A percentile compares a stretch with the other conserved stretches of the same genome.
These are phyloP conservation scores for Mariannaea elegans DNA, from an alignment of 2,329 filamentous ascomycete genomes.

Conservation along the genomic window DNA sequence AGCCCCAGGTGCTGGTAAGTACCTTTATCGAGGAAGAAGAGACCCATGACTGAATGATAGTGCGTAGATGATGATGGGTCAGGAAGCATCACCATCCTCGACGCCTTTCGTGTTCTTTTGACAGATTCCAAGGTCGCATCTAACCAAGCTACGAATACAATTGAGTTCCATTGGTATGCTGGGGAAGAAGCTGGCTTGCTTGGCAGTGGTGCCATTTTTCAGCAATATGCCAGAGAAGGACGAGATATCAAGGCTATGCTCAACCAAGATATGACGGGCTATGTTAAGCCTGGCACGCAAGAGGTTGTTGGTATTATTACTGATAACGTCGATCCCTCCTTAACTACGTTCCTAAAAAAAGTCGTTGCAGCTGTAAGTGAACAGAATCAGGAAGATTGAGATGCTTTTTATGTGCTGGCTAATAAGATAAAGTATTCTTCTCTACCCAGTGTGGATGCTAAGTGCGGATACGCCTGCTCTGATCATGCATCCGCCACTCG, in stretches of 20 bases:
- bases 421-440: constrained; percentile 41
- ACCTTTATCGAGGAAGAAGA: no score
- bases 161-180: constrained; percentile 90
- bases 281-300: constrained; percentile 42
- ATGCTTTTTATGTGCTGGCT: background rate
- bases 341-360: constrained; percentile 50
- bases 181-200: constrained; percentile 84
- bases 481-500: constrained; percentile 71
- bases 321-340: constrained; percentile 48
- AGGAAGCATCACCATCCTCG: constrained; percentile 72
- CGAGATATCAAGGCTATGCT: constrained; percentile 52
- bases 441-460: constrained; percentile 55
- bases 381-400: no score
- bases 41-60: no score
- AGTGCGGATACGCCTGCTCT: constrained; percentile 69
- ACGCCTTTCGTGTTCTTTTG: constrained; percentile 77
- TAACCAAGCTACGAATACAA: constrained; percentile 72
- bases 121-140: constrained; percentile 68
- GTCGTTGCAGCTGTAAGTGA: constrained; percentile 43
- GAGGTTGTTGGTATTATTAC: constrained; percentile 49
- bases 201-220: constrained; percentile 68
- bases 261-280: constrained; percentile 57
- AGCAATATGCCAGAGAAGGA: constrained; percentile 45
- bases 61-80: constrained; percentile 38
- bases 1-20: constrained; percentile 35